Conservation (phyloP, 2,329 filamentous ascomycete genomes). For the Aspergillus arachidicola region DNA sequence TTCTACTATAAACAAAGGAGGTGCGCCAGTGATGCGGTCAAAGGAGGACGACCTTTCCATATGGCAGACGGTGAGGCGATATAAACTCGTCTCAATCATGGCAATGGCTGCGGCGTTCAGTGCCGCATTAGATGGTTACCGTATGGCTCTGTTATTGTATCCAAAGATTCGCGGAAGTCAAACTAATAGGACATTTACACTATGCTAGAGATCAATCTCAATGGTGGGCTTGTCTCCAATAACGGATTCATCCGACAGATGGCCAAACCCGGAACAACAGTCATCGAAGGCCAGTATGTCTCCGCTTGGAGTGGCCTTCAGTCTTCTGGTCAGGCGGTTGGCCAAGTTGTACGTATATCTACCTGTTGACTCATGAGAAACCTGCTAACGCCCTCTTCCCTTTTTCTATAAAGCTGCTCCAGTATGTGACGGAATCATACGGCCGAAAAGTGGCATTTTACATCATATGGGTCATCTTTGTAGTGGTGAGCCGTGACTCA, state of each 20-base stretch:
- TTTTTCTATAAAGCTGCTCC: conserved; percentile 27
- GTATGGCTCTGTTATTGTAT: conserved; percentile 20
- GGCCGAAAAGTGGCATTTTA: conserved; percentile 42
- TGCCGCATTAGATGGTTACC: conserved; percentile 48
- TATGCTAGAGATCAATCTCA: conserved; percentile 34
- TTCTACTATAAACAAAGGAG: not conserved
- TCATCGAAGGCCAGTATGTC: conserved; percentile 40
- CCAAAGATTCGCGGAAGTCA: not conserved
- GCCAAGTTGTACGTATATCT: conserved; percentile 37
- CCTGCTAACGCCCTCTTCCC: not conserved
- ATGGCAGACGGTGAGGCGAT: conserved; percentile 41
- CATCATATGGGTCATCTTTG: conserved; percentile 39
- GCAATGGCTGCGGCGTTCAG: conserved; percentile 48
- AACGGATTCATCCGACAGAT: conserved; percentile 46
- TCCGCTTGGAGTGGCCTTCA: conserved; percentile 46
- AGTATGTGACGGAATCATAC: conserved; percentile 38
- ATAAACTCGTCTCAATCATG: conserved; percentile 39
- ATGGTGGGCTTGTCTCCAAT: conserved; percentile 45
- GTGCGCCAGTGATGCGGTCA: conserved; percentile 34
- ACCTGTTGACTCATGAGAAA: not conserved
- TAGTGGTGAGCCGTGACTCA: conserved; percentile 24
- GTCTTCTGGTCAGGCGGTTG: conserved; percentile 42
- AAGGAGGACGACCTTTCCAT: conserved; percentile 41
- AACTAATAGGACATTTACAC: not conserved
- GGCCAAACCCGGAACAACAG: conserved; percentile 29